Conservation (phyloP, 257 asterid species). For the Lycium barbarum region DNA sequence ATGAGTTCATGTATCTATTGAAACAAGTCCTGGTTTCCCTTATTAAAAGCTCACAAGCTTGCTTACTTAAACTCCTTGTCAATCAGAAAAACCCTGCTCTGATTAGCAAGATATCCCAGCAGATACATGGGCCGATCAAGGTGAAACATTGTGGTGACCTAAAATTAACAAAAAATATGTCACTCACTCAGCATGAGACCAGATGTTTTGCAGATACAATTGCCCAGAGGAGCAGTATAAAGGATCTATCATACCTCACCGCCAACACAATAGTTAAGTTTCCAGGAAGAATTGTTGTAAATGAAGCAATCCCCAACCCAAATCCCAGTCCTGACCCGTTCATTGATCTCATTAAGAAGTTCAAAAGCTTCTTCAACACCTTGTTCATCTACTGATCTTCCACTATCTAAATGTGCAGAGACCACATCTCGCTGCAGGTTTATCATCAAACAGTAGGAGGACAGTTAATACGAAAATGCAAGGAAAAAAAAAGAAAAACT, state of each 20-base stretch:
- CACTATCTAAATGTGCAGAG: constrained; percentile 89
- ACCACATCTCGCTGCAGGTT: constrained; percentile 90
- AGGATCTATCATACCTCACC: constrained; percentile 72
- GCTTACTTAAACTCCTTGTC: constrained; percentile 91
- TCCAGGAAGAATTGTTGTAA: constrained; percentile 95
- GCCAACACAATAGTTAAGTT: constrained; percentile 96
- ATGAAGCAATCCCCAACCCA: constrained; percentile 99
- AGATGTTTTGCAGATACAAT: constrained; percentile 21
- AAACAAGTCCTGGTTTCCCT: neutral
- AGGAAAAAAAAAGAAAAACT: constrained; percentile 6
- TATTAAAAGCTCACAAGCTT: constrained; percentile 23
- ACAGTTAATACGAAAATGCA: constrained; percentile 28
- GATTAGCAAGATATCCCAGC: constrained; percentile 96
- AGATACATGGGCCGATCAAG: constrained; percentile 98
- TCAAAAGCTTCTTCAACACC: constrained; percentile 99
- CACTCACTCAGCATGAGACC: neutral
- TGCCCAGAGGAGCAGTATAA: neutral
- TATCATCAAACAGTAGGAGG: constrained; percentile 29
- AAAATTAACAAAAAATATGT: constrained; percentile 34
- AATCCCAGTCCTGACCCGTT: constrained; percentile 93
- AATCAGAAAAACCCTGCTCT: constrained; percentile 83
- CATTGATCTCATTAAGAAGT: constrained; percentile 89
- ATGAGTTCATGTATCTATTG: constrained; percentile 13
- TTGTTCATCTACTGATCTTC: constrained; percentile 87
- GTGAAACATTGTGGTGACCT: constrained; percentile 99